These are phyloP conservation scores for Ophiostoma triangulosporum DNA, from an alignment of 2,329 filamentous ascomycete genomes.

Conservation along the genomic window DNA sequence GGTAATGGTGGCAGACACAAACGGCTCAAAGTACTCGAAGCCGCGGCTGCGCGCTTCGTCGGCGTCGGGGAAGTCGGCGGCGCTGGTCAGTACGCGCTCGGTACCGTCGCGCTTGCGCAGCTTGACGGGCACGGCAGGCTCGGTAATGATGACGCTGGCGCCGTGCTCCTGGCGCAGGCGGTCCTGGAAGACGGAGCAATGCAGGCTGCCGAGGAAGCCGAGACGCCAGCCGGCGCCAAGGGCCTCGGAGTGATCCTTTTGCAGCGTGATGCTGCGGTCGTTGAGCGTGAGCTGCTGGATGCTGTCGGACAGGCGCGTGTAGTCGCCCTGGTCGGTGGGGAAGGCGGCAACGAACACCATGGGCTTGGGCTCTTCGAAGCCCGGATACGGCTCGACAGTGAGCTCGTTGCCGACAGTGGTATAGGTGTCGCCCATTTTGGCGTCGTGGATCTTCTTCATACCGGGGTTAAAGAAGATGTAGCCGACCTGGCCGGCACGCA, in stretches of 20 bases:
- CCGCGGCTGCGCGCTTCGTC: constrained; percentile 34
- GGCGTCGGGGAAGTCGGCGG: constrained; percentile 69
- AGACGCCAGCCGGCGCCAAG: constrained; percentile 87
- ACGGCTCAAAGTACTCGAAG: constrained; percentile 42
- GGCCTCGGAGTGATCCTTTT: constrained; percentile 89
- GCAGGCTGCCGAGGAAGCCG: constrained; percentile 88
- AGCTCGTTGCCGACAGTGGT: constrained; percentile 69
- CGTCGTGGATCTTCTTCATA: constrained; percentile 94
- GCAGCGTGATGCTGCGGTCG: constrained; percentile 83
- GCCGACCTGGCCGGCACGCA: constrained; percentile 87
- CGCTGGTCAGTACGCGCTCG: constrained; percentile 70
- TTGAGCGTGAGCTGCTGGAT: constrained; percentile 90
- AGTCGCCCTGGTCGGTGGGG: constrained; percentile 80
- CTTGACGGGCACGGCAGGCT: constrained; percentile 86
- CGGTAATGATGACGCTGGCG: constrained; percentile 89
- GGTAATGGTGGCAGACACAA: constrained; percentile 72
- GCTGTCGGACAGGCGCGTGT: constrained; percentile 77
- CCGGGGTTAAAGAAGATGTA: constrained; percentile 97
- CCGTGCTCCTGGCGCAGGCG: constrained; percentile 88
- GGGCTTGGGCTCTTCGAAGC: constrained; percentile 92
- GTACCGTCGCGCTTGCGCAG: constrained; percentile 65
- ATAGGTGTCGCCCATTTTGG: constrained; percentile 91
- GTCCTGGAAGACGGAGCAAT: constrained; percentile 98
- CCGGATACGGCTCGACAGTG: constrained; percentile 66
- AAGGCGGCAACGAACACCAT: constrained; percentile 99